Percentiles rank a stretch among this genome's conserved stretches.
Evolutionary conservation across 2,329 filamentous ascomycete species (phyloP).

Genomic region (Penicillium thymicola): DNA sequence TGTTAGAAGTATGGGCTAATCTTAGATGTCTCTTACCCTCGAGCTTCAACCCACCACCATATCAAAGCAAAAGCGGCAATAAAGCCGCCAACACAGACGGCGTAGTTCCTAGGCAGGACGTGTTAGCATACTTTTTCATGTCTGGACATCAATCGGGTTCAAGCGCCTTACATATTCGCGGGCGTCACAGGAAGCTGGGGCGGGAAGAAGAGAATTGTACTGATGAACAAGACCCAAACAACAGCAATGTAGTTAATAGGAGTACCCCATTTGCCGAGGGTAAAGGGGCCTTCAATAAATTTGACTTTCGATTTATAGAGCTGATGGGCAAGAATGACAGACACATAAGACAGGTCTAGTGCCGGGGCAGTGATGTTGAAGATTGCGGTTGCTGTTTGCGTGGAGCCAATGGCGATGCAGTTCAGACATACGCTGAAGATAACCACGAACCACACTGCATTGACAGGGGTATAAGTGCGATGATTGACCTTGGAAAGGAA

Average conservation of each 20-base stretch:
- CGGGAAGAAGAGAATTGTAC: slow-evolving; percentile 57
- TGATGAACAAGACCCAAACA: slow-evolving; percentile 62
- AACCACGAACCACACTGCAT: slow-evolving; percentile 64
- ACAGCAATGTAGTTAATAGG: slow-evolving; percentile 56
- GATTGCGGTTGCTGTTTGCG: slow-evolving; percentile 47
- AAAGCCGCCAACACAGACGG: slow-evolving; percentile 44
- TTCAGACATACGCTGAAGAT: slow-evolving; percentile 53
- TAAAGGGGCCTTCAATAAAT: slow-evolving; percentile 58
- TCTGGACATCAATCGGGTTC: not conserved
- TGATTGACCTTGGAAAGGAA: slow-evolving; percentile 53
- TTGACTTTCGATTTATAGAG: slow-evolving; percentile 52
- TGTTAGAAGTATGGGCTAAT: slow-evolving; percentile 10
- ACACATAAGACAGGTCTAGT: slow-evolving; percentile 55
- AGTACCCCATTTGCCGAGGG: slow-evolving; percentile 54
- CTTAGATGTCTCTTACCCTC: slow-evolving; percentile 32
- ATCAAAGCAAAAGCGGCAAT: slow-evolving; percentile 50
- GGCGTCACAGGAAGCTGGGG: slow-evolving; percentile 47
- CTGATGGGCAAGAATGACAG: slow-evolving; percentile 58
- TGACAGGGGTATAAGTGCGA: slow-evolving; percentile 57
- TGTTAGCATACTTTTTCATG: not conserved
- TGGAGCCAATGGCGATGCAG: slow-evolving; percentile 46
- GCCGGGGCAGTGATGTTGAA: slow-evolving; percentile 54
- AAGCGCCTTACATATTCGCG: slow-evolving; percentile 47
- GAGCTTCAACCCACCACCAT: slow-evolving; percentile 48
- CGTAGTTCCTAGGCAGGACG: slow-evolving; percentile 44